Evolutionary conservation across 768 basidiomycete species (phyloP), one percentile per base, ranked within the genome.

Genomic region (Trametes villosa): DNA sequence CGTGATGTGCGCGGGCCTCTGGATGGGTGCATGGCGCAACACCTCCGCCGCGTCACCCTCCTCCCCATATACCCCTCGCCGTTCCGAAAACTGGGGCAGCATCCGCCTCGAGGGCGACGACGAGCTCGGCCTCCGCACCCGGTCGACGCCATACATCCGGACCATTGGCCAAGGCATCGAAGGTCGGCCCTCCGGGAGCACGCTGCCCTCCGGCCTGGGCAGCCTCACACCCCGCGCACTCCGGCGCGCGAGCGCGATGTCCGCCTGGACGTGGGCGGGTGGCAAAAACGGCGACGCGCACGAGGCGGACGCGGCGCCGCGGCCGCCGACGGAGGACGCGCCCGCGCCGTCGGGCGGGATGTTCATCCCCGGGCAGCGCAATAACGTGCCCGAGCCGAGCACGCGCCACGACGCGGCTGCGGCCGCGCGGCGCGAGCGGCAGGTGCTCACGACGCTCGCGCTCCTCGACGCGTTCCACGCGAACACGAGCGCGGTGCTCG

Each of bases 1-100:
- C 62, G 77, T 92, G 40, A 78, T 92, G 45, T 93, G 92, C 67
- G 92, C 91, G 0, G 85, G 89, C 3, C 78, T 92, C n/a, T 93
- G 90, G 91, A 82, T 87, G 67, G 88, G 90, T 15, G 78, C 81
- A 3, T 89, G 81, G 85, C 79, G 86, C 29, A 76, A 77, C 33
- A 79, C 82, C 57, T 80, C 83, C 0, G 64, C 72, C 0, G 67
- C 74, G 52, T 79, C n/a, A n/a, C n/a, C 83, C 2, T 85, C 84
- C 64, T 86, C 84, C 64, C 80, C 83, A 1, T 79, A 81, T 8
- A 78, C 74, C 9, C 74, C 79, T 34, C 81, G 79, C 8, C 70
- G 80, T 12, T 75, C 77, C 42, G 59, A 69, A 15, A 81, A 85
- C 56, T 86, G 85, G 84, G 85, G 85, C 44, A 76, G 73, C 27